Percentiles rank a stretch among this genome's conserved stretches.
These are phyloP conservation scores for Colletotrichum tropicale DNA, from an alignment of 2,329 filamentous ascomycete genomes.

Conservation along the genomic window DNA sequence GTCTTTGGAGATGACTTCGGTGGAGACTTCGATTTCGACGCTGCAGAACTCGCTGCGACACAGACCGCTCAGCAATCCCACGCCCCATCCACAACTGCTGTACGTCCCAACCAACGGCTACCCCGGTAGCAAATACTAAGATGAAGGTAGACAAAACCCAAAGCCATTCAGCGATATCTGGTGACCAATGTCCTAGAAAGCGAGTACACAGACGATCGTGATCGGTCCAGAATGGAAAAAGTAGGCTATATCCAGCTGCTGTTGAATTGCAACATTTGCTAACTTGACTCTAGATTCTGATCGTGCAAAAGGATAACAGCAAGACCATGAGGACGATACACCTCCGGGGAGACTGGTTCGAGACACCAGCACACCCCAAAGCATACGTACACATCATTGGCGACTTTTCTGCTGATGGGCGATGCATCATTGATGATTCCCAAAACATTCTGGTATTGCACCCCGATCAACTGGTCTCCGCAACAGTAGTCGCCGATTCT, in stretches of 20 bases:
- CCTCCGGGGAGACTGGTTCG: slow-evolving; percentile 85
- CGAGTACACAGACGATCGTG: slow-evolving; percentile 68
- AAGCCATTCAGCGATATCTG: slow-evolving; percentile 85
- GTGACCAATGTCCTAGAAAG: slow-evolving; percentile 76
- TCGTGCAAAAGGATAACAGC: slow-evolving; percentile 80
- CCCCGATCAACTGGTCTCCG: slow-evolving; percentile 92
- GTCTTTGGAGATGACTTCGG: slow-evolving; percentile 76
- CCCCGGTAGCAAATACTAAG: slow-evolving; percentile 61
- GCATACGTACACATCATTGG: slow-evolving; percentile 89
- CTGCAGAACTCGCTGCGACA: slow-evolving; percentile 74
- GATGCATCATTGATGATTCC: slow-evolving; percentile 82
- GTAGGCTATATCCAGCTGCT: slow-evolving; percentile 47
- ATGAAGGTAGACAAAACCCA: slow-evolving; percentile 69
- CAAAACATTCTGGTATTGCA: slow-evolving; percentile 89
- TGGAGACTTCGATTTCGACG: slow-evolving; percentile 81
- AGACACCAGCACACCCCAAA: slow-evolving; percentile 75
- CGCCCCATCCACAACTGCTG: slow-evolving; percentile 30
- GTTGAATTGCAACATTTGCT: not conserved
- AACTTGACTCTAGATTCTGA: slow-evolving; percentile 65
- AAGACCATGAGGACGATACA: slow-evolving; percentile 71
- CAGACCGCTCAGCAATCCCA: slow-evolving; percentile 56
- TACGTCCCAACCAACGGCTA: slow-evolving; percentile 35
- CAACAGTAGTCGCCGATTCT: slow-evolving; percentile 95
- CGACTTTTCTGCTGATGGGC: slow-evolving; percentile 69
- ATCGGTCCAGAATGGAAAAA: slow-evolving; percentile 71